Evolutionary conservation across 179 eudicot genomes (phyloP).

Genomic region (Silene coronaria): DNA sequence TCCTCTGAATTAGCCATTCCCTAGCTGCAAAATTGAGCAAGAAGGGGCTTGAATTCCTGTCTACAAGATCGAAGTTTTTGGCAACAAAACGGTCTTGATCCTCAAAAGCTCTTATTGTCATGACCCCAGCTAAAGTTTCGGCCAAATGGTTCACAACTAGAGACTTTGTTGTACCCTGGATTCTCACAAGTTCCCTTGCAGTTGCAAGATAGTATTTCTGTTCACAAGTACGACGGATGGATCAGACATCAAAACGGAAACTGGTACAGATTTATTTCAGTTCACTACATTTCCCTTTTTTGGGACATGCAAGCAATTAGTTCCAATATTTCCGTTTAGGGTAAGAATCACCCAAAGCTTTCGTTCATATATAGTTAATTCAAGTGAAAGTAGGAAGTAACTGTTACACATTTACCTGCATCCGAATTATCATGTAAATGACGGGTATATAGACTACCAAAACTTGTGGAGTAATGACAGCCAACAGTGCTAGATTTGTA

Average conservation of each 20-base stretch:
- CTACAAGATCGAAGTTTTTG: slow-evolving; percentile 55
- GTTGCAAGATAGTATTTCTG: slow-evolving; percentile 65
- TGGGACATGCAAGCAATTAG: neutral
- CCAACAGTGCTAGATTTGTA: slow-evolving; percentile 51
- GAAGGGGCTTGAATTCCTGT: slow-evolving; percentile 58
- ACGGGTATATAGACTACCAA: slow-evolving; percentile 63
- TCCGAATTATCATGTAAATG: slow-evolving; percentile 39
- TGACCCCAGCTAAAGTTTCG: slow-evolving; percentile 64
- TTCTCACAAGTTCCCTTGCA: slow-evolving; percentile 68
- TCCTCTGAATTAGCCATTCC: slow-evolving; percentile 73
- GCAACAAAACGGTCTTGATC: slow-evolving; percentile 66
- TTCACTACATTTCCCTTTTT: neutral
- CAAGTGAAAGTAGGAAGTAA: neutral
- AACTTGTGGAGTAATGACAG: slow-evolving; percentile 68
- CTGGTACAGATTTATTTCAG: no score
- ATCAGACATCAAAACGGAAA: neutral
- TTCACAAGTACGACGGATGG: neutral
- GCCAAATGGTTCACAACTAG: slow-evolving; percentile 70
- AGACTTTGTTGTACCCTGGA: slow-evolving; percentile 79
- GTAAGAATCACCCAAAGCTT: no score
- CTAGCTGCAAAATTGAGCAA: slow-evolving; percentile 69
- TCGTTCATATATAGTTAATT: neutral
- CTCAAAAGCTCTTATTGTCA: slow-evolving; percentile 62
- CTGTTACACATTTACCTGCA: slow-evolving; percentile 45
- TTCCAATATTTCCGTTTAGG: no score